Base-by-base conservation (phyloP, 345 rosid genomes). In the Heritiera littoralis region DNA sequence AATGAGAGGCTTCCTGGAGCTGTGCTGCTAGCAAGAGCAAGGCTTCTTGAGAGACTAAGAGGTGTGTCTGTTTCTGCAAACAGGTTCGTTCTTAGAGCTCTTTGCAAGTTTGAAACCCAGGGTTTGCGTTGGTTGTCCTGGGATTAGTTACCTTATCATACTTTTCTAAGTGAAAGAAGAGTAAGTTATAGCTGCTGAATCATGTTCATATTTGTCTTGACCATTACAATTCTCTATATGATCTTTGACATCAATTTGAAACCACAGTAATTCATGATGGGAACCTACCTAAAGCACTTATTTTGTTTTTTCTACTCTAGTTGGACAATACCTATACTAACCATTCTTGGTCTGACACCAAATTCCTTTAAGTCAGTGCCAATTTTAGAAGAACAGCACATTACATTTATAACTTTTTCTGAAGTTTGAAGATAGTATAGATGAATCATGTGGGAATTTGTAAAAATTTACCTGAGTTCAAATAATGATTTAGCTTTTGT, bases 31-130 rank as follows among this genome's bases (percentile, higher is more conserved):
- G 98, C 99, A 14, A 92, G 97, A 84, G 97, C 83, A 77, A 90
- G 98, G 85, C 98, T 96, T 83, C 85, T 89, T 81, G 98, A 94
- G 87, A 89, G 99, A 86, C 82, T 96, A 71, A 90, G 97, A 84
- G 95, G 97, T 18, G 92, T 90, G 43, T 84, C 93, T 55, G 79
- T 87, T 59, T 86, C 95, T 84, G 85, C 61, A 72, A 84, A 85
- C 91, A 90, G 99, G 98, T 93, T 43, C 76, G 82, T 84, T 48
- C 63, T 59, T 40, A 51, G 7, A 40, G 23, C 58, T 32, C 43
- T 30, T 9, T 75, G 5, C 45, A 35, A 49, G 55, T 72, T 79
- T 40, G 66, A 51, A n/a, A 55, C 12, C 55, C 67, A 74, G 46
- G 41, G 8, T 12, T 38, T 20, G 15, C 64, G 52, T 66, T 74